Evolutionary conservation across 495 filamentous ascomycete species (phyloP), one percentile per base, ranked within the genome.

Genomic region (Daldinia grandis): DNA sequence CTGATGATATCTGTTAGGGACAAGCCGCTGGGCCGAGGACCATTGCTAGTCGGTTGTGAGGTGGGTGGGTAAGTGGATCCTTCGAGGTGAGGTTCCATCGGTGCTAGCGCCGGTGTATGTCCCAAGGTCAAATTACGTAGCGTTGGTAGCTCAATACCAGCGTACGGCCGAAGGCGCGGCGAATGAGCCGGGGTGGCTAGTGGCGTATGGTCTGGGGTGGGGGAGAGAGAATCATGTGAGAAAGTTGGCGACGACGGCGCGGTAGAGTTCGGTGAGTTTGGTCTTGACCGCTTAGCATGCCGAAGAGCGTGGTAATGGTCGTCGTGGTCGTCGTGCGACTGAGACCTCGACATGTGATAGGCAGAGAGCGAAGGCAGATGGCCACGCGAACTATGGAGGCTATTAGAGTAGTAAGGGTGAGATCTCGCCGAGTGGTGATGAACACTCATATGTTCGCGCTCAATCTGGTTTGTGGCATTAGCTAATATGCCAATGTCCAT

Each of bases 171-270:
- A 58, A 99, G 84, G 30, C 95, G 93, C 21, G 95, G 95, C 5
- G 96, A 98, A 81, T 98, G 95, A 30, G 93, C 93, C 0, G 95
- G 95, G 1, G 95, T 99, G 31, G 94, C 95, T 47, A 98, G 86
- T 6, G 95, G 95, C 14, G 96, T 98, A 83, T 97, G 94, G 75
- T 98, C 95, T 2, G 95, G 96, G 2, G 95, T 99, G 1, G 95
- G 96, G 1, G 96, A 98, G 25, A 93, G 88, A 8, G 94, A 97
- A 82, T 96, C 95, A 80, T 97, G 92, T 5, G 95, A 97, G 82
- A 97, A 98, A 33, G 93, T 97, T n/a, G 95, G 95, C 1, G 95
- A 98, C 28, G 95, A 96, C 28, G 95, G 95, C 21, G 94, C 95
- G 3, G 95, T 98, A 42, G 93, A 97, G 78, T 93, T 91, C 15